Conservation (phyloP, 2,329 filamentous ascomycete species). For the Simplicillium sp. region DNA sequence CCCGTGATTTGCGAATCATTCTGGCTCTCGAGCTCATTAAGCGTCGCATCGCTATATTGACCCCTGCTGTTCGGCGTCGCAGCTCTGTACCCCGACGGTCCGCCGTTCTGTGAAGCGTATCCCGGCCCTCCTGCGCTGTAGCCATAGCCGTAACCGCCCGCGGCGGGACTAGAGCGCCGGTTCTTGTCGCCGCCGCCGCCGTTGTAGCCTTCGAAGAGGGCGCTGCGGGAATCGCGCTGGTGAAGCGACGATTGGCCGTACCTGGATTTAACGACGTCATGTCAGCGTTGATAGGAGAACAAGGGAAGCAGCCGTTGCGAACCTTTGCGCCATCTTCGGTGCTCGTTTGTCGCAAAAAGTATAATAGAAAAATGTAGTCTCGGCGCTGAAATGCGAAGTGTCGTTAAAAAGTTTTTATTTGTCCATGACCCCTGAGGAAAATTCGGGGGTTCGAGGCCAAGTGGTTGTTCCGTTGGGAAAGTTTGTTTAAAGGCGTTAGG, state of each 20-base stretch:
- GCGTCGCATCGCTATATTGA: conserved; percentile 84
- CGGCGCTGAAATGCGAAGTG: no score
- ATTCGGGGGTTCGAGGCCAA: conserved; percentile 6
- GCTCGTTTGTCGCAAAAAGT: no score
- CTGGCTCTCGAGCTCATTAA: conserved; percentile 91
- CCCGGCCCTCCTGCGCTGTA: conserved; percentile 3
- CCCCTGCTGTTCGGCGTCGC: conserved; percentile 72
- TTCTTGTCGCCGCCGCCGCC: conserved; percentile 36
- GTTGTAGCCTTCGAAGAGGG: conserved; percentile 68
- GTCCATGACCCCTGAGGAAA: neutral
- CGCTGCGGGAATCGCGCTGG: conserved; percentile 63
- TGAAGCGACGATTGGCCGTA: conserved; percentile 61
- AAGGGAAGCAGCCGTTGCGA: no score
- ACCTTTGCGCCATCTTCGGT: no score
- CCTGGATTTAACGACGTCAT: conserved; percentile 29
- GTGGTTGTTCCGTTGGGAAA: conserved; percentile 8
- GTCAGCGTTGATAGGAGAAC: neutral
- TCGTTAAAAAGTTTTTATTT: no score
- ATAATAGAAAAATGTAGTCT: no score
- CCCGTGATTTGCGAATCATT: conserved; percentile 85
- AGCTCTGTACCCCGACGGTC: conserved; percentile 39
- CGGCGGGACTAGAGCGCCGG: conserved; percentile 15
- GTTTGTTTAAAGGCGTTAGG: no score
- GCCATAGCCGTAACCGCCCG: conserved; percentile 2
- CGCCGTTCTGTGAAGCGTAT: conserved; percentile 6